These are phyloP conservation scores for Condylostoma magnum DNA, from an alignment of 169 alveolate species.

Conservation along the genomic window DNA sequence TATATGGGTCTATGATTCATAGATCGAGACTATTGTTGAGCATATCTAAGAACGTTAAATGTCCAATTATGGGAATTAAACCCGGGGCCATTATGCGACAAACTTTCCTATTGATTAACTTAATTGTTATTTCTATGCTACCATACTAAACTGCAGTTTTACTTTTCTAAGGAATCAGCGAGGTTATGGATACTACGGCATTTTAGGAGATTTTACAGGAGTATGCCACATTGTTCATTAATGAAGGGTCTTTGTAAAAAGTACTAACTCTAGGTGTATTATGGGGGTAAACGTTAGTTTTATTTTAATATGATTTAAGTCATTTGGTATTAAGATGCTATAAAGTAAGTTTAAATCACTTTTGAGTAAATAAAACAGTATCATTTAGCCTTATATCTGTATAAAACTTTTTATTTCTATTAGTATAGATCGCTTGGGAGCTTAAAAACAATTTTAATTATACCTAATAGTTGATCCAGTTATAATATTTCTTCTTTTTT, in stretches of 20 bases:
- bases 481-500: too few species aligned
- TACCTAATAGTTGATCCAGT: too few species aligned
- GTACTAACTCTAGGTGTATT: too few species aligned
- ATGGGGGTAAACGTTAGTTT: too few species aligned
- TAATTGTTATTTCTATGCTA: slow-evolving; percentile 14
- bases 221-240: not conserved
- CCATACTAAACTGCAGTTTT: not conserved
- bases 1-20: not conserved
- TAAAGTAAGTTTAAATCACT: too few species aligned
- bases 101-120: not conserved
- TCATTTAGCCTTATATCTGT: too few species aligned
- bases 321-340: too few species aligned
- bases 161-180: not conserved
- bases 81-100: not conserved
- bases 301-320: too few species aligned
- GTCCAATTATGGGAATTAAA: slow-evolving; percentile 12
- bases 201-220: not conserved
- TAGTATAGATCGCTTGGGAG: too few species aligned
- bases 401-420: too few species aligned
- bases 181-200: not conserved
- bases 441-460: too few species aligned
- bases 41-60: slow-evolving; percentile 9
- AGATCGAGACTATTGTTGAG: not conserved
- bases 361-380: too few species aligned
- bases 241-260: not conserved